Percentiles rank a stretch among this genome's conserved stretches.
Evolutionary conservation across 2,329 filamentous ascomycete species (phyloP).

Genomic region (Exophiala aquamarina): DNA sequence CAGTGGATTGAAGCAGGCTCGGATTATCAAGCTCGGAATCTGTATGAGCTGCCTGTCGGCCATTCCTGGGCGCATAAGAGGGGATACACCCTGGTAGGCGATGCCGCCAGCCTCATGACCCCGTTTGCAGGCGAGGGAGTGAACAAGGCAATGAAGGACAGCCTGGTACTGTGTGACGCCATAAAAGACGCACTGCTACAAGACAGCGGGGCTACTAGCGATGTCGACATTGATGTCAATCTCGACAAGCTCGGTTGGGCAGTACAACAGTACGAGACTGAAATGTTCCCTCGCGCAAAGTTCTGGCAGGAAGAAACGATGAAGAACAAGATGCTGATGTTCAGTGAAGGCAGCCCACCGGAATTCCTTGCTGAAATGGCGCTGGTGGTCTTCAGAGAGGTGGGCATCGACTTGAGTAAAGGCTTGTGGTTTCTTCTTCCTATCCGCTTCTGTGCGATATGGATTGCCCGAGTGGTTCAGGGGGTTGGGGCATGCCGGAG

Average conservation of each 20-base stretch:
- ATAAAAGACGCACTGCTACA: constrained; percentile 21
- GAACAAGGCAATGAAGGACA: constrained; percentile 33
- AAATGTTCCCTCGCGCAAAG: constrained; percentile 29
- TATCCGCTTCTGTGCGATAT: not conserved
- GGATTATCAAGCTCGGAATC: constrained; percentile 15
- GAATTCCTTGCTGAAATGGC: constrained; percentile 16
- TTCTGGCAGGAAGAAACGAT: constrained; percentile 27
- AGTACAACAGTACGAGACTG: constrained; percentile 28
- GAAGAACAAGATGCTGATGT: constrained; percentile 28
- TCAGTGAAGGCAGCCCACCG: constrained; percentile 26
- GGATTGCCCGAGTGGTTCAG: not conserved
- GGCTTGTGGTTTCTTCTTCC: constrained; percentile 20
- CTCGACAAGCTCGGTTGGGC: constrained; percentile 3
- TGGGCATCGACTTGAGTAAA: constrained; percentile 15
- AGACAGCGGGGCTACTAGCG: not conserved
- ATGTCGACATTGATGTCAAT: constrained; percentile 19
- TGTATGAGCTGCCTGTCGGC: constrained; percentile 30
- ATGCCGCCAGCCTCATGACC: constrained; percentile 33
- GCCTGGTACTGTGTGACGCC: constrained; percentile 26
- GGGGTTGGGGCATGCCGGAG: constrained; percentile 11
- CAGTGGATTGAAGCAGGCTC: constrained; percentile 27
- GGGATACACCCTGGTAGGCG: constrained; percentile 33
- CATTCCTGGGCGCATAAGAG: constrained; percentile 27
- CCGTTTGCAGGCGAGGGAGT: constrained; percentile 35
- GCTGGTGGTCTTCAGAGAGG: constrained; percentile 12